Conservation (phyloP, 2,329 filamentous ascomycete genomes). For the Sporothrix schenckii region DNA sequence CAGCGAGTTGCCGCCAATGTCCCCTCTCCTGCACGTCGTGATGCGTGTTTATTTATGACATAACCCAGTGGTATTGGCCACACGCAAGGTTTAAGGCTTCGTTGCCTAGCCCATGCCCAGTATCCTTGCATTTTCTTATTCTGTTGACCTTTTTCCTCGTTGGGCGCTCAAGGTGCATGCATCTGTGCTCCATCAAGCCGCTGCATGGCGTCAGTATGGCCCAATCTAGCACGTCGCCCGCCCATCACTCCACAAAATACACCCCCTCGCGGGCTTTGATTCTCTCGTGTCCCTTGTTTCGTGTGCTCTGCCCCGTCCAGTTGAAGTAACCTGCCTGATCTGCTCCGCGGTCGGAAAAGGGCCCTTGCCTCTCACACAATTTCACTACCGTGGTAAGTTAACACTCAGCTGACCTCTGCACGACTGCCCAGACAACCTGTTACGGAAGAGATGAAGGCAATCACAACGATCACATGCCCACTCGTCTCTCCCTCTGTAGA, state of each 20-base stretch:
- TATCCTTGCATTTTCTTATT: neutral
- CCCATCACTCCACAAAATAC: constrained; percentile 18
- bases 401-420: neutral
- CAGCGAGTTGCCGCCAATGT: neutral
- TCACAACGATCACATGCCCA: neutral
- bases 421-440: neutral
- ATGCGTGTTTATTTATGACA: constrained; percentile 14
- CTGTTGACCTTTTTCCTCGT: neutral
- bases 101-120: neutral
- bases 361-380: neutral
- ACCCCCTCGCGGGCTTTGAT: constrained; percentile 3
- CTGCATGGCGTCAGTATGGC: constrained; percentile 12
- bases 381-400: neutral
- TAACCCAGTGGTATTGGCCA: neutral
- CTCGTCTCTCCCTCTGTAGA: neutral
- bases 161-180: neutral
- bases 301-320: neutral
- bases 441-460: too few species aligned
- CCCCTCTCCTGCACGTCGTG: constrained; percentile 3
- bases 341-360: constrained; percentile 18
- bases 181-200: neutral
- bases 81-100: constrained; percentile 2
- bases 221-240: constrained; percentile 12
- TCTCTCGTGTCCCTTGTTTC: neutral
- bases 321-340: neutral